These are phyloP conservation scores for Leonotis leonurus DNA, from an alignment of 257 asterid species.

Conservation along the genomic window DNA sequence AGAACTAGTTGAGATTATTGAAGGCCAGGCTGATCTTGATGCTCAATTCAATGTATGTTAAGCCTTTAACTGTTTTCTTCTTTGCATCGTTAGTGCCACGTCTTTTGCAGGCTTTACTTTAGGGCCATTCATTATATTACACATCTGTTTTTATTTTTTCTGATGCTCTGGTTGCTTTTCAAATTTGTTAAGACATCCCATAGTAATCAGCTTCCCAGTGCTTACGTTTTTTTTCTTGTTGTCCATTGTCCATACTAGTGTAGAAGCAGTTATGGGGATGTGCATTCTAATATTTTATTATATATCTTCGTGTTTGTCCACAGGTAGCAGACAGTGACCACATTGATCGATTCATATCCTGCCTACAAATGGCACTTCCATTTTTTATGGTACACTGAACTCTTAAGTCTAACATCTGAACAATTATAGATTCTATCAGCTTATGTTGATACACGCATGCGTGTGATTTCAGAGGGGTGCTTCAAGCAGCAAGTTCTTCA, in stretches of 20 bases:
- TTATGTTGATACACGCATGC: slow-evolving; percentile 8
- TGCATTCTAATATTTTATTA: neutral
- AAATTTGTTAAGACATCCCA: neutral
- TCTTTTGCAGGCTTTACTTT: slow-evolving; percentile 1
- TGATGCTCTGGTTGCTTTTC: too few relatives aligned
- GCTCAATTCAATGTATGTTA: slow-evolving; percentile 76
- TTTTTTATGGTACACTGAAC: slow-evolving; percentile 51
- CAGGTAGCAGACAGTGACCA: slow-evolving; percentile 93
- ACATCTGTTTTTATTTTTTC: too few relatives aligned
- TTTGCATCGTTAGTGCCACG: neutral
- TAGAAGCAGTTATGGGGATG: neutral
- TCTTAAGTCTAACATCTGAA: slow-evolving; percentile 8
- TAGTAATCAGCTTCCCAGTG: neutral
- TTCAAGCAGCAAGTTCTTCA: slow-evolving; percentile 78
- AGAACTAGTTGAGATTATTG: slow-evolving; percentile 95
- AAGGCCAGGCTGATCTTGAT: slow-evolving; percentile 97
- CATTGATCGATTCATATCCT: slow-evolving; percentile 63
- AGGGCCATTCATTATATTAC: slow-evolving; percentile 5
- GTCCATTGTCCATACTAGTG: neutral
- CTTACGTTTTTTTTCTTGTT: neutral
- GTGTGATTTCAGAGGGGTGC: slow-evolving; percentile 74
- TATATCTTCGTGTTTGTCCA: slow-evolving; percentile 16
- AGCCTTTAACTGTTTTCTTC: neutral
- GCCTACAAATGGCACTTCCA: slow-evolving; percentile 73
- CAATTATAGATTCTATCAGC: neutral